phyloP scores from a whole-genome alignment of 2,329 filamentous ascomycete genomes.

The Xylaria sp. region DNA sequence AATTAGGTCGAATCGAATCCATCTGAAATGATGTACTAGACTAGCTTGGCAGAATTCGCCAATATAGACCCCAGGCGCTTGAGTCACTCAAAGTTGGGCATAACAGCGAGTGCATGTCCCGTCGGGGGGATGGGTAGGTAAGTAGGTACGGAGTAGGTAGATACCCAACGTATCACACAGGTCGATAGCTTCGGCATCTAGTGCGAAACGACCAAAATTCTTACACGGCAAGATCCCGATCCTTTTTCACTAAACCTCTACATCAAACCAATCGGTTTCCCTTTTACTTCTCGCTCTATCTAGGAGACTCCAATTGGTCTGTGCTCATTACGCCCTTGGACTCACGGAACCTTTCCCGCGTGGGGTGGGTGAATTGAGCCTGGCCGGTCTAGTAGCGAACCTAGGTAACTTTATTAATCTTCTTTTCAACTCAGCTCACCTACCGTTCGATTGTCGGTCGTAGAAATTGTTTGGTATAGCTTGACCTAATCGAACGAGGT shows the following conservation, averaged over 20 bases:
- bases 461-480: neutral
- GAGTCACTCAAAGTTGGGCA: no score
- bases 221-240: slow-evolving; percentile 3
- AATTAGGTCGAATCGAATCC: no score
- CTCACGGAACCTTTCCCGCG: slow-evolving; percentile 8
- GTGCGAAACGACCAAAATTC: neutral
- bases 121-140: neutral
- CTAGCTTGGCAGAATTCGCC: neutral
- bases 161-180: neutral
- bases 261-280: neutral
- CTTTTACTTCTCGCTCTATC: neutral
- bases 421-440: slow-evolving; percentile 2
- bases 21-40: neutral
- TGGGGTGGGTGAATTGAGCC: slow-evolving; percentile 14
- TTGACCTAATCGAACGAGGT: neutral
- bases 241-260: neutral
- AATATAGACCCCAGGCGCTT: neutral
- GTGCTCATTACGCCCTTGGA: slow-evolving; percentile 17
- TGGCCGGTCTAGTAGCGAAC: neutral
- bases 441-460: neutral
- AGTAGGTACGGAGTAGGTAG: neutral
- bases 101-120: no score
- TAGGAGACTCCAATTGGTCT: slow-evolving; percentile 18
- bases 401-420: neutral
- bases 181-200: neutral